Evolutionary conservation across 2,329 filamentous ascomycete genomes (phyloP).

Genomic region (Neofusicoccum sp.): DNA sequence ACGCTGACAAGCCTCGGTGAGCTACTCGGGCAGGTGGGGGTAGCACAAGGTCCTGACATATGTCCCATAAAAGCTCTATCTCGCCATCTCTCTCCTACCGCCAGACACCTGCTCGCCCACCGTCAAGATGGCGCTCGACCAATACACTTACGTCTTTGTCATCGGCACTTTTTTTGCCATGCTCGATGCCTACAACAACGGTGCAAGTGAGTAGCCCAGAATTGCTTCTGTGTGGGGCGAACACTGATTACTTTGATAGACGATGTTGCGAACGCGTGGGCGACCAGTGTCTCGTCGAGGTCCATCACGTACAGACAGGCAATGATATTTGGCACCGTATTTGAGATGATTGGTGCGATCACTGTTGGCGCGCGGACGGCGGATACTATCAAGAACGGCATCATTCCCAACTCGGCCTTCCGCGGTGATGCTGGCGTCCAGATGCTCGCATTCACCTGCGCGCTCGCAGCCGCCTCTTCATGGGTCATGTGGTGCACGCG

Average conservation of each 20-base stretch:
- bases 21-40: background rate
- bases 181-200: conserved; percentile 78
- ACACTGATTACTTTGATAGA: conserved; percentile 45
- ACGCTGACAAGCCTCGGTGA: background rate
- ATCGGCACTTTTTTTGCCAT: conserved; percentile 76
- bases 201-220: conserved; percentile 63
- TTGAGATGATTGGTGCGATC: conserved; percentile 52
- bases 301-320: conserved; percentile 71
- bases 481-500: conserved; percentile 84
- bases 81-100: background rate
- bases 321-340: conserved; percentile 50
- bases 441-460: conserved; percentile 60
- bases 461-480: conserved; percentile 63
- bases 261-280: conserved; percentile 85
- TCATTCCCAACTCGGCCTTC: conserved; percentile 49
- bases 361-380: conserved; percentile 58
- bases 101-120: background rate
- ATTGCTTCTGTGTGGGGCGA: background rate
- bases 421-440: conserved; percentile 47
- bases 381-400: conserved; percentile 77
- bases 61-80: background rate
- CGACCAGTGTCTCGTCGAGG: conserved; percentile 78
- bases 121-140: conserved; percentile 58
- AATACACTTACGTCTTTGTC: conserved; percentile 73
- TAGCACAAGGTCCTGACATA: background rate